These are phyloP conservation scores for Chrysoporthe austroafricana DNA, from an alignment of 2,329 filamentous ascomycete species.

Conservation along the genomic window DNA sequence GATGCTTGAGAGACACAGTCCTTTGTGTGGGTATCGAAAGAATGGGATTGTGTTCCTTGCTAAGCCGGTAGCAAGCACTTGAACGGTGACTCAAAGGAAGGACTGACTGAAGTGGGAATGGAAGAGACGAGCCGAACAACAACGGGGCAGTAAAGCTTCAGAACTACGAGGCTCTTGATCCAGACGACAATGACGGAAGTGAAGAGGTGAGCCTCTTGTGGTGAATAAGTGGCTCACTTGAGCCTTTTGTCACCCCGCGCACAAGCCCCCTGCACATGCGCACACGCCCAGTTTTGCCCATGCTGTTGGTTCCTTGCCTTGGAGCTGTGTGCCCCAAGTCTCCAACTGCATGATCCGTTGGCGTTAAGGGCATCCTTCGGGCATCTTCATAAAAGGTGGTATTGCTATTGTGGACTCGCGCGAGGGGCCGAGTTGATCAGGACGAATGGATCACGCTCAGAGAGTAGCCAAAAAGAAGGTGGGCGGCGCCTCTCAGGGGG, in stretches of 20 bases:
- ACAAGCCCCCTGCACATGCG: neutral
- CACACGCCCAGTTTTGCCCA: neutral
- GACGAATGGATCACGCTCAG: neutral
- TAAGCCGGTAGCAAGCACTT: constrained; percentile 19
- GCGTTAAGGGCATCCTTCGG: constrained; percentile 2
- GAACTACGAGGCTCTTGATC: constrained; percentile 13
- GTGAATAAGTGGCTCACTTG: constrained; percentile 2
- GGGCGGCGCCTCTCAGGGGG: constrained; percentile 3
- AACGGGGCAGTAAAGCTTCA: neutral
- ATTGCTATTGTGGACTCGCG: neutral
- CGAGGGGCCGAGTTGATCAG: neutral
- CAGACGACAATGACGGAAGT: neutral
- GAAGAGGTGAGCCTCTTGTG: neutral
- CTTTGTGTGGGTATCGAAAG: constrained; percentile 7
- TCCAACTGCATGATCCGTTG: constrained; percentile 14
- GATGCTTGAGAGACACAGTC: neutral
- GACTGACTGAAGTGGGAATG: constrained; percentile 8
- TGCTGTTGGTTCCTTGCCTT: neutral
- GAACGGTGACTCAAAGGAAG: constrained; percentile 12
- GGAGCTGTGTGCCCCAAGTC: neutral
- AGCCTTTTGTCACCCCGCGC: constrained; percentile 3
- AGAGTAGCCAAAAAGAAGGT: neutral
- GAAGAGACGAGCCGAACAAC: neutral
- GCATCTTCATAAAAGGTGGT: constrained; percentile 1
- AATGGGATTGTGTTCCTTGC: constrained; percentile 14